These are phyloP conservation scores for Castanea mollissima DNA, from an alignment of 306 rosid species.

Conservation along the genomic window DNA sequence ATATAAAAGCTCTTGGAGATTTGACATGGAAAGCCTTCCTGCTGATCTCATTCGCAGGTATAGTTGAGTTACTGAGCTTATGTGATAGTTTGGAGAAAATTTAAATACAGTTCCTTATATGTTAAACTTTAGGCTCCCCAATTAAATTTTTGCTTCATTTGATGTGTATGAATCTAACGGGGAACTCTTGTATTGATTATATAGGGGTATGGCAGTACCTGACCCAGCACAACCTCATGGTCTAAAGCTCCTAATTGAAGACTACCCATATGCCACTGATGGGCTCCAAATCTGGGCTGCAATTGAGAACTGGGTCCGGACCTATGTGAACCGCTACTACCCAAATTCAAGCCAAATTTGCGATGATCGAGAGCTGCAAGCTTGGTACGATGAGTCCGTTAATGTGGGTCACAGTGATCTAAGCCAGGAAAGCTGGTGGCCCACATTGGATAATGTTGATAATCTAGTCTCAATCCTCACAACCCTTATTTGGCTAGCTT, in stretches of 20 bases:
- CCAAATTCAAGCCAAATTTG: conserved; percentile 49
- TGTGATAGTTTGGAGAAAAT: no score
- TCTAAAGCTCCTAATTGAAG: conserved; percentile 62
- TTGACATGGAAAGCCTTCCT: conserved; percentile 79
- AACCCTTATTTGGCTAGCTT: conserved; percentile 80
- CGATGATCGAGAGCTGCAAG: conserved; percentile 74
- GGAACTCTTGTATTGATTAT: not conserved
- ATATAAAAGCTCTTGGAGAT: conserved; percentile 77
- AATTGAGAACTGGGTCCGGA: conserved; percentile 68
- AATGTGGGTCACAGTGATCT: conserved; percentile 90
- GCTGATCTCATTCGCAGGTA: conserved; percentile 84
- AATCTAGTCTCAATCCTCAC: conserved; percentile 62
- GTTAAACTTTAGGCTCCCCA: not conserved
- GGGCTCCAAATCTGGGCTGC: conserved; percentile 89
- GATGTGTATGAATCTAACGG: conserved; percentile 22
- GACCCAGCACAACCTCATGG: conserved; percentile 86
- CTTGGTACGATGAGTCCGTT: conserved; percentile 83
- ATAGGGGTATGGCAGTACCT: conserved; percentile 84
- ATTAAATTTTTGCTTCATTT: no score
- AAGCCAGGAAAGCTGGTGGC: conserved; percentile 79
- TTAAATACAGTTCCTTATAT: not conserved
- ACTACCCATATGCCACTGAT: conserved; percentile 89
- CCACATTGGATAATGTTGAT: conserved; percentile 49
- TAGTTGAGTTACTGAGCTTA: not conserved
- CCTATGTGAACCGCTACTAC: conserved; percentile 77